Conservation (phyloP, 257 asterid species). For the Coffea eugenioides region DNA sequence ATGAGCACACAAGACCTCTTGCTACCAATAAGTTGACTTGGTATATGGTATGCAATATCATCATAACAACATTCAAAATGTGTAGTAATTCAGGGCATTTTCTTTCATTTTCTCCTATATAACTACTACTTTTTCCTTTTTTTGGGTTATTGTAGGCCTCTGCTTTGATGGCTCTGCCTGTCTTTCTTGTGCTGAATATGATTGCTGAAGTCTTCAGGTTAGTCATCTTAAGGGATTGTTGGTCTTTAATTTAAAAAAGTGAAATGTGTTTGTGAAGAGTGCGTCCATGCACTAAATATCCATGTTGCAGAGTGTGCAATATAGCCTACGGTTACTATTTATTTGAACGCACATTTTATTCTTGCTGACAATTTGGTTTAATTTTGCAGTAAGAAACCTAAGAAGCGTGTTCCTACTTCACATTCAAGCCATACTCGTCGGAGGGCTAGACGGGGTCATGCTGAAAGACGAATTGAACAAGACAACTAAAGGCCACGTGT, state of each 20-base stretch:
- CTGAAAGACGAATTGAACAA: constrained; percentile 24
- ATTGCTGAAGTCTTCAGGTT: constrained; percentile 26
- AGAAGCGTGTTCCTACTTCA: constrained; percentile 30
- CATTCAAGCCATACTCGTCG: constrained; percentile 35
- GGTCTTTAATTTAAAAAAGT: background rate
- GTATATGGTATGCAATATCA: constrained; percentile 30
- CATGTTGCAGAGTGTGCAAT: background rate
- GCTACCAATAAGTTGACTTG: constrained; percentile 34
- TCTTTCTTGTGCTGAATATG: constrained; percentile 27
- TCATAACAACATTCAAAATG: background rate
- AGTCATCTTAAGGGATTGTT: constrained; percentile 10
- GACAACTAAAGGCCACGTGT: background rate
- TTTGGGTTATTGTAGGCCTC: constrained; percentile 28
- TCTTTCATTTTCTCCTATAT: background rate
- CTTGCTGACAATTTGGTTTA: background rate
- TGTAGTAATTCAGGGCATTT: background rate
- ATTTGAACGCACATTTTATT: background rate
- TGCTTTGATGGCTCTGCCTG: constrained; percentile 32
- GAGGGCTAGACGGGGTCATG: constrained; percentile 30
- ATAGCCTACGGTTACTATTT: background rate
- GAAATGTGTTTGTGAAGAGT: background rate
- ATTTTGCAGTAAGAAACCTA: constrained; percentile 36
- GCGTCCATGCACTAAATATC: background rate
- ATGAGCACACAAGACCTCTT: constrained; percentile 36
- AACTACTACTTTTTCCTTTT: background rate